Evolutionary conservation across 352 stramenopile species (phyloP).

Genomic region (Pythium volutum): DNA sequence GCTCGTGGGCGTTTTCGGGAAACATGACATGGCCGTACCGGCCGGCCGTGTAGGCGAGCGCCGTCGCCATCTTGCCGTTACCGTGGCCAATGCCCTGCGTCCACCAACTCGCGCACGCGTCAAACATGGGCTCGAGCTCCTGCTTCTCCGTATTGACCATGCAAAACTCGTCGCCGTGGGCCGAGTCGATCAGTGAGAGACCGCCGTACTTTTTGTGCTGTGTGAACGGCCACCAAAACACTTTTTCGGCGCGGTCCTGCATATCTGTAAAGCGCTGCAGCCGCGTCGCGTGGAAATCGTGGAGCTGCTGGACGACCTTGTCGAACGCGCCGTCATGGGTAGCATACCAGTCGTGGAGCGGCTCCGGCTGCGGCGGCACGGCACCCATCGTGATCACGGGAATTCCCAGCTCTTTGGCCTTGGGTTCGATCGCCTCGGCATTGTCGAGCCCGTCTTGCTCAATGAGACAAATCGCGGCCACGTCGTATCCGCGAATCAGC

Average conservation of each 20-base stretch:
- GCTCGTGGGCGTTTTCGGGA: slow-evolving; percentile 87
- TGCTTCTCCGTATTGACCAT: slow-evolving; percentile 48
- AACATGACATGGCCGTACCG: slow-evolving; percentile 94
- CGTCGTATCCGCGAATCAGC: slow-evolving; percentile 88
- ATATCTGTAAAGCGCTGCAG: slow-evolving; percentile 57
- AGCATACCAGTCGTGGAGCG: slow-evolving; percentile 67
- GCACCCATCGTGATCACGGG: slow-evolving; percentile 70
- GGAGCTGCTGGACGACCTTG: slow-evolving; percentile 43
- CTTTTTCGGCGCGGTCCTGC: slow-evolving; percentile 51
- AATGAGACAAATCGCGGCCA: slow-evolving; percentile 82
- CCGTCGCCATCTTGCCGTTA: slow-evolving; percentile 84
- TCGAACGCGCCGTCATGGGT: slow-evolving; percentile 49
- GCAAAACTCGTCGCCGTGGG: slow-evolving; percentile 86
- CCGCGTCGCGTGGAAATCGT: slow-evolving; percentile 53
- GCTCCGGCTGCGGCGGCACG: slow-evolving; percentile 70
- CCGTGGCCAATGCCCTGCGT: slow-evolving; percentile 90
- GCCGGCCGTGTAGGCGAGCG: slow-evolving; percentile 85
- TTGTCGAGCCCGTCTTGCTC: slow-evolving; percentile 76
- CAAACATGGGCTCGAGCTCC: slow-evolving; percentile 70
- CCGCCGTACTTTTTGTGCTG: slow-evolving; percentile 86
- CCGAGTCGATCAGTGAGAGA: slow-evolving; percentile 87
- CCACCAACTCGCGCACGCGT: slow-evolving; percentile 92
- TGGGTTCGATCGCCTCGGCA: slow-evolving; percentile 54
- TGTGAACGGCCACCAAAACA: slow-evolving; percentile 94
- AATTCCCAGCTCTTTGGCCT: slow-evolving; percentile 63